Evolutionary conservation across 129 eudicot species (phyloP), one percentile per base, ranked within the genome.

Genomic region (Calendula officinalis): DNA sequence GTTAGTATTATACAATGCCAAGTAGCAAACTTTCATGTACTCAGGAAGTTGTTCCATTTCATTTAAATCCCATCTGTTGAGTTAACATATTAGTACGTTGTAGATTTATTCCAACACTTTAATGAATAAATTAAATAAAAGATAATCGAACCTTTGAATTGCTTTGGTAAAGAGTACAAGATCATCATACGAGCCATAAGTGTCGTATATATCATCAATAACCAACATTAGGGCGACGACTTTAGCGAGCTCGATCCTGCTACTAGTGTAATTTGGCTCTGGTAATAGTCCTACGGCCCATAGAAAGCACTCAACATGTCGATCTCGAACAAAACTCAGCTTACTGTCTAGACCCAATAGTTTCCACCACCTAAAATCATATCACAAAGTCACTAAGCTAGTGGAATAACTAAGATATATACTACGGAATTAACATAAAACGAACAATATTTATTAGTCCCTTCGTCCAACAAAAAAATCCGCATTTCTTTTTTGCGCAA

Each of bases 151-250:
- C 92, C 88, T 81, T 70, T 49, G 50, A 51, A 82, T 74, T 47
- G 83, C 79, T 38, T 78, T 32, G n/a, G 87, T 81, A 82, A 85
- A 85, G 48, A 73, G 69, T 5, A 69, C 58, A 46, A 82, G 88
- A 45, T 85, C 87, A 62, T 76, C 64, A 58, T 79, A 73, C 7
- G 79, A 69, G 11, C 81, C 92, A 62, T 81, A 68, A 10, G 76
- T 73, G 66, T 85, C 87, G 46, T 55, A 85, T 14, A 81, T 71
- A 64, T 85, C 92, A 56, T 85, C 92, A 15, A 85, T 75, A 3
- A 79, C 79, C 42, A 76, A 35, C 36, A 78, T 43, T 45, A 85
- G 46, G 6, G 82, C 78, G 5, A 79, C 69, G 34, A 74, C 38
- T 42, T 81, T 85, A n/a, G 92, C 83, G 0, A 76, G 32, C 39